Base-by-base conservation (phyloP, 1,284 basidiomycete species). In the Inonotus hispidus region DNA sequence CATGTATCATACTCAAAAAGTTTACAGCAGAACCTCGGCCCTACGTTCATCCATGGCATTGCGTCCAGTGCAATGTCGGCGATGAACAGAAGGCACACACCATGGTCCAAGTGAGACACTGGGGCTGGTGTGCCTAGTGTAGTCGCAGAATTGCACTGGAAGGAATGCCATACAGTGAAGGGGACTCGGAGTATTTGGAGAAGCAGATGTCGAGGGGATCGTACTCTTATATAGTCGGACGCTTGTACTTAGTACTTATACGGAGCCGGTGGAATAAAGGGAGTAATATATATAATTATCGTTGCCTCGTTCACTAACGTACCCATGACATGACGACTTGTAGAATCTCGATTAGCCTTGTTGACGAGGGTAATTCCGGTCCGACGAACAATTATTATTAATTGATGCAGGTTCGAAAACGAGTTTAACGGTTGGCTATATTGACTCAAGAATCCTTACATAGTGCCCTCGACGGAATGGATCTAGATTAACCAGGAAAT, bases 41-140 rank as follows among this genome's bases (percentile, higher is more conserved):
- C 41, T 47, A 16, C 19, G 37, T 39, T 61, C 47, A 29, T 39
- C 16, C 29, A 16, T 14, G 56, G 21, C 56, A 54, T 54, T 62
- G 56, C 60, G 46, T 58, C 52, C 45, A 52, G 58, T 53, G 60
- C 60, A 62, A 62, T 62, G 60, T 62, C 60, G 60, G 60, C 60
- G 60, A 62, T 62, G 60, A 62, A 58, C 60, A 62, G 49, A 50
- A 27, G 13, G 25, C 23, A 46, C 23, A 19, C 54, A 23, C 16
- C 10, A 27, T 19, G n/a, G 25, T n/a, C 21, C 23, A 13, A 25
- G 23, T 10, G 25, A 47, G 4, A 16, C 19, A 19, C 53, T 23
- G 23, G n/a, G 41, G 14, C 19, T 16, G 25, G 14, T 21, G 43
- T 41, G 21, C 27, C 43, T 41, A 23, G 35, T 60, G 59, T 11